phyloP scores from a whole-genome alignment of 768 basidiomycete genomes.

The Tubosaeta sp. region DNA sequence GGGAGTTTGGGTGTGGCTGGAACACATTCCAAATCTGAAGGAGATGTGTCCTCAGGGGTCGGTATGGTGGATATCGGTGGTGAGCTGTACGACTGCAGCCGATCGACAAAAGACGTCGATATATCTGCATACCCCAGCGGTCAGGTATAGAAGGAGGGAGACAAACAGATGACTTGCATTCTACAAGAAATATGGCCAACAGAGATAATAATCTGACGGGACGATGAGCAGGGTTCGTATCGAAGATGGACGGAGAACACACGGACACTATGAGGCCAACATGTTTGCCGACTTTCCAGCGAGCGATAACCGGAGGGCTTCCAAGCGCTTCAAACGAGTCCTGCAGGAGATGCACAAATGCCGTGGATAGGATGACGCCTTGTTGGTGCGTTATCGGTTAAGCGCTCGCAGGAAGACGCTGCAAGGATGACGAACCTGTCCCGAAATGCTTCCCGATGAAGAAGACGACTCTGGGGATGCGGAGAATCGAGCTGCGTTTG shows the following conservation, averaged over 20 bases:
- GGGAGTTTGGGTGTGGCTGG: slow-evolving; percentile 3
- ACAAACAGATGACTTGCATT: slow-evolving; percentile 52
- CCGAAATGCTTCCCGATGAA: slow-evolving; percentile 89
- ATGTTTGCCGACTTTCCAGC: slow-evolving; percentile 52
- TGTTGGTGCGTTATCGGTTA: background rate
- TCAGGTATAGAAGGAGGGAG: background rate
- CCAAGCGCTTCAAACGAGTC: slow-evolving; percentile 66
- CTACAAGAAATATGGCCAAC: slow-evolving; percentile 69
- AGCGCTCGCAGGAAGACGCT: too few species aligned
- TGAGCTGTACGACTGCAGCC: slow-evolving; percentile 60
- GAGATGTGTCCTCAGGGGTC: slow-evolving; percentile 26
- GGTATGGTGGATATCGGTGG: slow-evolving; percentile 37
- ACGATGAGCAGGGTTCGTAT: slow-evolving; percentile 1
- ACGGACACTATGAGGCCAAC: slow-evolving; percentile 74
- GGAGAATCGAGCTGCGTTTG: slow-evolving; percentile 45
- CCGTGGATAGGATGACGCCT: slow-evolving; percentile 80
- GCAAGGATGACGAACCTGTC: slow-evolving; percentile 43
- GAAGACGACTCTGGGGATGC: slow-evolving; percentile 65
- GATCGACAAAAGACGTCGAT: slow-evolving; percentile 73
- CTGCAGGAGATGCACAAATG: slow-evolving; percentile 76
- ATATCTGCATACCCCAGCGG: slow-evolving; percentile 42
- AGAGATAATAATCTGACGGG: slow-evolving; percentile 55
- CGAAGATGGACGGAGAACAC: background rate
- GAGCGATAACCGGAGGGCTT: slow-evolving; percentile 40
- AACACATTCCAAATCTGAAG: slow-evolving; percentile 3